These are phyloP conservation scores for Metschnikowia peoriensis DNA, from an alignment of 805 yeast genomes.

Conservation along the genomic window DNA sequence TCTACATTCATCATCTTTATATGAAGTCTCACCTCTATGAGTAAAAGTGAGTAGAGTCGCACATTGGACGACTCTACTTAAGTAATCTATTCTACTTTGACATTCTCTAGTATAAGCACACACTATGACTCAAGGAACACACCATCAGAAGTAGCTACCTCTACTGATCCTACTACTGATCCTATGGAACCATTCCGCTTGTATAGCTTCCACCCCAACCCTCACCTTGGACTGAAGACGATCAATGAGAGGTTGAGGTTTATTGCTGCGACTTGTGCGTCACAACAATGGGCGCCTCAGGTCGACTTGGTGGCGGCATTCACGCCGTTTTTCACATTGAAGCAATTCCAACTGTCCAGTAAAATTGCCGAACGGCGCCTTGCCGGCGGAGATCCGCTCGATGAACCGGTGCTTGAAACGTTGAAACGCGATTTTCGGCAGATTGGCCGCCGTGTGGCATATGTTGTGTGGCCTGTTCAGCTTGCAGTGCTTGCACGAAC, in stretches of 20 bases:
- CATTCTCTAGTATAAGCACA: not conserved
- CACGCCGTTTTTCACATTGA: constrained; percentile 17
- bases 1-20: not conserved
- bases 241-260: not conserved
- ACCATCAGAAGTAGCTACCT: not conserved
- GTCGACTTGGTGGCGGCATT: constrained; percentile 19
- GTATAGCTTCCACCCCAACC: not conserved
- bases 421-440: constrained; percentile 39
- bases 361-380: constrained; percentile 48
- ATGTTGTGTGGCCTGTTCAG: constrained; percentile 46
- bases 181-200: not conserved
- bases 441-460: constrained; percentile 34
- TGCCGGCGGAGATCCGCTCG: constrained; percentile 69
- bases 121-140: not conserved
- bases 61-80: not conserved
- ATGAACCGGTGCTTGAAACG: constrained; percentile 64
- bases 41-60: not conserved
- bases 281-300: constrained; percentile 16
- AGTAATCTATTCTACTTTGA: not conserved
- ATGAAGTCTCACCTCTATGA: not conserved
- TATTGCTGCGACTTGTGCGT: not conserved
- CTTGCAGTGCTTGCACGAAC: constrained; percentile 33
- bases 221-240: not conserved
- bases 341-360: constrained; percentile 11
- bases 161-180: not conserved